Evolutionary conservation across 2,329 filamentous ascomycete species (phyloP).

Genomic region (Ambrosiella beaveri): DNA sequence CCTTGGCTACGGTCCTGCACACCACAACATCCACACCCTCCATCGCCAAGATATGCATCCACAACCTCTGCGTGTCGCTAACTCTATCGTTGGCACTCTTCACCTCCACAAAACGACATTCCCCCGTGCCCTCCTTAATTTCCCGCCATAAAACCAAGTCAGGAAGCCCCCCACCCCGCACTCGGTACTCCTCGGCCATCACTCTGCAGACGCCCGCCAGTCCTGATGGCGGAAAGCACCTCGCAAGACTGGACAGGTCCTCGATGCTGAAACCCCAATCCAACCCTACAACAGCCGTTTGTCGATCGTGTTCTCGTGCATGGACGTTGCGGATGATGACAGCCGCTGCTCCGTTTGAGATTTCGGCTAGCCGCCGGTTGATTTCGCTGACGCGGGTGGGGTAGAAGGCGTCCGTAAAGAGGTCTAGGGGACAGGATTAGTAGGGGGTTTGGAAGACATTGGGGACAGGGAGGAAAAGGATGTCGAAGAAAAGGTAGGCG

Average conservation of each 20-base stretch:
- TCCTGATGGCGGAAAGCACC: constrained; percentile 63
- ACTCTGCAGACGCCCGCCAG: constrained; percentile 79
- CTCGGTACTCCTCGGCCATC: constrained; percentile 85
- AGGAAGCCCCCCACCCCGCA: constrained; percentile 67
- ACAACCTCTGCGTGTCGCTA: constrained; percentile 88
- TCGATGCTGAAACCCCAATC: constrained; percentile 74
- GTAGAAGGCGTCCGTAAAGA: constrained; percentile 88
- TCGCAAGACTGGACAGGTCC: constrained; percentile 63
- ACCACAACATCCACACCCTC: constrained; percentile 77
- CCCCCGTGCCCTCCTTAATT: constrained; percentile 20
- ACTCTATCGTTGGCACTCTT: constrained; percentile 81
- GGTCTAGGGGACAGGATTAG: constrained; percentile 81
- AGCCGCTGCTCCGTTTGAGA: constrained; percentile 64
- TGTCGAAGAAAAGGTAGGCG: constrained; percentile 80
- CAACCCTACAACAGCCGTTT: constrained; percentile 77
- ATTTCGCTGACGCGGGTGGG: constrained; percentile 74
- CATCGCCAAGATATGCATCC: constrained; percentile 83
- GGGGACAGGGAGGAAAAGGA: constrained; percentile 81
- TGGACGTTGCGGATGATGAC: constrained; percentile 52
- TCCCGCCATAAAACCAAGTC: constrained; percentile 77
- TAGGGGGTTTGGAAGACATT: constrained; percentile 95
- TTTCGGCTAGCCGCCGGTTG: constrained; percentile 68
- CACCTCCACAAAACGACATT: constrained; percentile 64
- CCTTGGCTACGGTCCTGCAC: constrained; percentile 43
- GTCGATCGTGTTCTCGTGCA: constrained; percentile 45